phyloP scores from a whole-genome alignment of 257 asterid genomes.

The Ocimum tenuiflorum region DNA sequence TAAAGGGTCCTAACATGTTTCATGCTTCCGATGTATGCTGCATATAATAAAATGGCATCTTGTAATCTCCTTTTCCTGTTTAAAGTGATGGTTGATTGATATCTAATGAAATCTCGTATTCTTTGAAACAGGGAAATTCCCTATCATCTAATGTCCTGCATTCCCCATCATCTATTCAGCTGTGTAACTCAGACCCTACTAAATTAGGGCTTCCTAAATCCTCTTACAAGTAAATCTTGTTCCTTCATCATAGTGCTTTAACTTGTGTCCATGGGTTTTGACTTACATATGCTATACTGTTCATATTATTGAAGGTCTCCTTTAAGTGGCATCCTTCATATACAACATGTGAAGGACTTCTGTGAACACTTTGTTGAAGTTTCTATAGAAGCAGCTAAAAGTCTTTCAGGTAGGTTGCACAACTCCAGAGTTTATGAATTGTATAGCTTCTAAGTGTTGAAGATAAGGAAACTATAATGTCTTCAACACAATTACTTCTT shows the following conservation, averaged over 20 bases:
- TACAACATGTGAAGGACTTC: slow-evolving; percentile 44
- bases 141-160: slow-evolving; percentile 24
- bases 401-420: slow-evolving; percentile 34
- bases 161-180: slow-evolving; percentile 24
- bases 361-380: slow-evolving; percentile 47
- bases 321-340: slow-evolving; percentile 40
- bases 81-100: background rate
- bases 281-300: background rate
- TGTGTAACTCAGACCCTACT: slow-evolving; percentile 28
- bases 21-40: slow-evolving; percentile 3
- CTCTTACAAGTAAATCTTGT: slow-evolving; percentile 33
- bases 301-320: slow-evolving; percentile 37
- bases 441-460: background rate
- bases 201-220: slow-evolving; percentile 29
- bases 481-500: background rate
- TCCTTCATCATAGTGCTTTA: background rate
- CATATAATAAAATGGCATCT: background rate
- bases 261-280: background rate
- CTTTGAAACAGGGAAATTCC: slow-evolving; percentile 34
- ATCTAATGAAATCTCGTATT: slow-evolving; percentile 12
- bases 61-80: background rate
- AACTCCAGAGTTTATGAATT: background rate
- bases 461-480: background rate
- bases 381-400: slow-evolving; percentile 49
- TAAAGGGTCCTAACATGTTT: background rate